A percentile compares a stretch with the other conserved stretches of the same genome.
Conservation (phyloP, 176 grass and related monocot genomes). For the Zoysia pacifica region DNA sequence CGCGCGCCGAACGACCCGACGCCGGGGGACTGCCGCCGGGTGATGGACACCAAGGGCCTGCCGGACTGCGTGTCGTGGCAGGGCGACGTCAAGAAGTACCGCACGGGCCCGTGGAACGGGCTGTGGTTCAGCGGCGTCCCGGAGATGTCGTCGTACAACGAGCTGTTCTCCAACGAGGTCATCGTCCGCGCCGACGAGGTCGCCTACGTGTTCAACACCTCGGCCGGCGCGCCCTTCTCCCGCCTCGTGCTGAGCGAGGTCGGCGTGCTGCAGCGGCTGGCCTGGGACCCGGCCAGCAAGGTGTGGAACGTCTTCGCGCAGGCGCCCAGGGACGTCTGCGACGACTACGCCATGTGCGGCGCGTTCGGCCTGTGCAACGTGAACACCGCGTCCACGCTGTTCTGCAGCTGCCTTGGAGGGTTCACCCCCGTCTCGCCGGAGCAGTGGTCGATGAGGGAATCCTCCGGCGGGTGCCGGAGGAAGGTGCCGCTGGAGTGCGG, state of each 20-base stretch:
- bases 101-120: slow-evolving; percentile 45
- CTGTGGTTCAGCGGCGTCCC: slow-evolving; percentile 56
- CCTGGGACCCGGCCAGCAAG: slow-evolving; percentile 37
- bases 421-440: slow-evolving; percentile 36
- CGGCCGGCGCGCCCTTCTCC: slow-evolving; percentile 32
- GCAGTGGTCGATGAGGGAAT: slow-evolving; percentile 48
- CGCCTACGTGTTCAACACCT: slow-evolving; percentile 25
- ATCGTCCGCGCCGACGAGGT: slow-evolving; percentile 19
- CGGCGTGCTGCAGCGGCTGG: slow-evolving; percentile 38
- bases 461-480: slow-evolving; percentile 45
- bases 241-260: slow-evolving; percentile 40
- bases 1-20: slow-evolving; percentile 35
- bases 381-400: slow-evolving; percentile 28
- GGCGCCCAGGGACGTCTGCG: slow-evolving; percentile 45
- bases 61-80: slow-evolving; percentile 40
- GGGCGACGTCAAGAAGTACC: slow-evolving; percentile 3
- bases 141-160: slow-evolving; percentile 45
- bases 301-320: slow-evolving; percentile 23
- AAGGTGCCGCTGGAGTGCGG: slow-evolving; percentile 38
- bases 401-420: slow-evolving; percentile 51
- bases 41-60: slow-evolving; percentile 33
- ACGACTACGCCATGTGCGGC: slow-evolving; percentile 55
- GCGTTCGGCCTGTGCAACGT: slow-evolving; percentile 50
- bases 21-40: slow-evolving; percentile 20
- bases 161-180: slow-evolving; percentile 30